Conservation (phyloP, 164 flowering plant species). For the Macadamia tetraphylla region DNA sequence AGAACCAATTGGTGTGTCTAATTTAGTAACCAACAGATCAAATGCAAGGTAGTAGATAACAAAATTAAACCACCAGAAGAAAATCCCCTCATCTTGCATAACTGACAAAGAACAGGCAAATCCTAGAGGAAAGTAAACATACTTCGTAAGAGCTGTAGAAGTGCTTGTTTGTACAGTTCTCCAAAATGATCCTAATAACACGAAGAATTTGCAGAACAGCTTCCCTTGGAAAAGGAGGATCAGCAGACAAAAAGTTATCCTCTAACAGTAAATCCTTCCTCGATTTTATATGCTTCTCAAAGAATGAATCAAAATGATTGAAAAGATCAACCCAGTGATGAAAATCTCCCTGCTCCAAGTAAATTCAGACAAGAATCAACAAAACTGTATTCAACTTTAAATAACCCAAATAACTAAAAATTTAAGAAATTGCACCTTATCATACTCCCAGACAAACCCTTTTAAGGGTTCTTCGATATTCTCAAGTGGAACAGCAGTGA, state of each 20-base stretch:
- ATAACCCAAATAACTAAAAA: not conserved
- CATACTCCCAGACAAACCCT: conserved; percentile 85
- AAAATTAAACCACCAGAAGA: not conserved
- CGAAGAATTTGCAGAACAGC: conserved; percentile 86
- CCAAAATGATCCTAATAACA: conserved; percentile 75
- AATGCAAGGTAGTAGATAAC: not conserved
- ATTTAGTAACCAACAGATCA: not conserved
- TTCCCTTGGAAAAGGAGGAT: conserved; percentile 84
- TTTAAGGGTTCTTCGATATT: conserved; percentile 64
- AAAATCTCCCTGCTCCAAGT: conserved; percentile 72
- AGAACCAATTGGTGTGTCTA: not conserved
- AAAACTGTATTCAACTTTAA: conserved; percentile 1
- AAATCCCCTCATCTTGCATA: too few species aligned
- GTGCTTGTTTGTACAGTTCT: conserved; percentile 87
- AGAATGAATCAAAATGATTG: conserved; percentile 85
- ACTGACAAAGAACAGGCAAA: not conserved
- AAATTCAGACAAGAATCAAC: conserved; percentile 9
- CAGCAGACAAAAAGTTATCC: conserved; percentile 59
- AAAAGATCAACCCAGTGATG: conserved; percentile 97
- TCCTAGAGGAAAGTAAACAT: conserved; percentile 9
- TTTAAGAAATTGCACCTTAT: conserved; percentile 50
- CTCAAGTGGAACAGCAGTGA: conserved; percentile 69
- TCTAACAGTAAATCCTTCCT: conserved; percentile 87
- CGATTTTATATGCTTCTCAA: conserved; percentile 69
- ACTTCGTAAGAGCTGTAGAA: conserved; percentile 88